Evolutionary conservation across 129 eudicot species (phyloP).

Genomic region (Chrysanthemum makinoi): DNA sequence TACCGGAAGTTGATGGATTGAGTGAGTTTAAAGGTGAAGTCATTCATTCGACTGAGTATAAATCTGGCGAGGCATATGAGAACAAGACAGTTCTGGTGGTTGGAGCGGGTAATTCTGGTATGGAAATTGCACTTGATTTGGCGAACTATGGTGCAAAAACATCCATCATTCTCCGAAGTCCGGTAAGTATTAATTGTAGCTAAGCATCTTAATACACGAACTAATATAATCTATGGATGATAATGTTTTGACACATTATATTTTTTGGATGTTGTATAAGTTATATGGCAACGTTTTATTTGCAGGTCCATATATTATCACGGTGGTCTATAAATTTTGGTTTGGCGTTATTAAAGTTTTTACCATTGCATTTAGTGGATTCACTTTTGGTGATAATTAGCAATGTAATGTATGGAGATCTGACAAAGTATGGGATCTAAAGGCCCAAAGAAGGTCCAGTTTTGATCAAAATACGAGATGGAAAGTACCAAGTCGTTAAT

Average conservation of each 20-base stretch:
- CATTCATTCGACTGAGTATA: constrained; percentile 58
- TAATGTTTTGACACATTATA: too few relatives aligned
- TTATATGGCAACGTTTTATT: not conserved
- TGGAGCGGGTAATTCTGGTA: constrained; percentile 85
- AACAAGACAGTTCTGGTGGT: constrained; percentile 63
- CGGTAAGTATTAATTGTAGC: constrained; percentile 40
- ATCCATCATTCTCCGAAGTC: constrained; percentile 67
- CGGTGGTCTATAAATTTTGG: constrained; percentile 40
- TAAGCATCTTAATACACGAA: not conserved
- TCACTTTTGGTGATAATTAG: constrained; percentile 39
- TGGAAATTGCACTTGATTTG: constrained; percentile 81
- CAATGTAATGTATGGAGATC: constrained; percentile 50
- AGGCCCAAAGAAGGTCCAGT: constrained; percentile 69
- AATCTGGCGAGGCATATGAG: constrained; percentile 42
- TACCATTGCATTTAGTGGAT: constrained; percentile 48
- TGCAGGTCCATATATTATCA: constrained; percentile 64
- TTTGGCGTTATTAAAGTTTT: constrained; percentile 34
- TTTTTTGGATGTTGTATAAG: not conserved
- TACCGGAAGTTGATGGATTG: constrained; percentile 63
- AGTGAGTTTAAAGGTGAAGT: constrained; percentile 56
- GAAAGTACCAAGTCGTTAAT: constrained; percentile 61
- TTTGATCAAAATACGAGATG: constrained; percentile 42
- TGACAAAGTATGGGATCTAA: constrained; percentile 53
- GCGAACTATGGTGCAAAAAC: constrained; percentile 53
- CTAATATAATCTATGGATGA: too few relatives aligned